These are phyloP conservation scores for Bombardia bombarda DNA, from an alignment of 495 filamentous ascomycete genomes.

Conservation along the genomic window DNA sequence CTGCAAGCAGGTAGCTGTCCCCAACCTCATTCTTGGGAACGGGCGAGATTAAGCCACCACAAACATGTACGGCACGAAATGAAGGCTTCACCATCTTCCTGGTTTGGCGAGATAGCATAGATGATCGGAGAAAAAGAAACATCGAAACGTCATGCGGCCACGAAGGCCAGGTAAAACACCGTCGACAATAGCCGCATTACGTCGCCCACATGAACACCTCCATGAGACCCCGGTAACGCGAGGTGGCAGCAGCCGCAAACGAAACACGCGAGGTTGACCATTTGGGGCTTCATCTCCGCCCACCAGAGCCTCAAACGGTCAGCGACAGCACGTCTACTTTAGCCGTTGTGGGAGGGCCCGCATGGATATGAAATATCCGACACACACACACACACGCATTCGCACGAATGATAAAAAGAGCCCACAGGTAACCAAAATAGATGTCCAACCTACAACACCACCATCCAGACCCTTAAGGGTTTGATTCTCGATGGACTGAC, in stretches of 20 bases:
- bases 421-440: constrained; percentile 2
- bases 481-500: constrained; percentile 31
- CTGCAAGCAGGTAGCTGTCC: background rate
- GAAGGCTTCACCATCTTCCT: constrained; percentile 6
- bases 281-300: background rate
- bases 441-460: constrained; percentile 38
- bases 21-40: constrained; percentile 18
- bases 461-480: constrained; percentile 33
- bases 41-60: constrained; percentile 10
- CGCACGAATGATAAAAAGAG: too few relatives aligned
- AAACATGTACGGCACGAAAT: constrained; percentile 13
- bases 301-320: constrained; percentile 4
- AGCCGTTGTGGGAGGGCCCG: too few relatives aligned
- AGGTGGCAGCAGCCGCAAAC: background rate
- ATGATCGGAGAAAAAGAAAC: constrained; percentile 10
- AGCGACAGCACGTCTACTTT: background rate
- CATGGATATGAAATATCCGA: too few relatives aligned
- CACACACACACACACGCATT: too few relatives aligned
- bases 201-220: background rate
- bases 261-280: background rate
- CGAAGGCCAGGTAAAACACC: constrained; percentile 5
- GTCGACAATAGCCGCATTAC: constrained; percentile 11
- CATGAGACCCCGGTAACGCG: constrained; percentile 7
- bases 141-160: constrained; percentile 8
- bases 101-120: constrained; percentile 3